Evolutionary conservation across 805 yeast genomes (phyloP).

Genomic region (Cyberlindnera subsufficiens): DNA sequence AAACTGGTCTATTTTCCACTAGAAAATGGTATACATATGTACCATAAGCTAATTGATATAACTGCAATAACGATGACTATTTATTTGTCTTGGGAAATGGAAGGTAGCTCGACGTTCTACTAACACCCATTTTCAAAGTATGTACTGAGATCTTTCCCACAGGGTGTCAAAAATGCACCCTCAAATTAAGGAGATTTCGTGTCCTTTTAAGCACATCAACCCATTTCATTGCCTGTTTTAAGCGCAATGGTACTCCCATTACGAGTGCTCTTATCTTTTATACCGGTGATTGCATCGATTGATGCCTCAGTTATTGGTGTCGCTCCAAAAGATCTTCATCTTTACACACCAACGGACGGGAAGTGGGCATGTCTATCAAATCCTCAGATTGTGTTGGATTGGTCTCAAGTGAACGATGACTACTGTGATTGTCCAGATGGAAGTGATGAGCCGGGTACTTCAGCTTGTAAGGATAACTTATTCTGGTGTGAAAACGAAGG

Average conservation of each 20-base stretch:
- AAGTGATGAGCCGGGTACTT: slow-evolving; percentile 93
- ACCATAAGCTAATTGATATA: too few relatives aligned
- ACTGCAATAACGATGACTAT: too few relatives aligned
- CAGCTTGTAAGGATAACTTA: slow-evolving; percentile 54
- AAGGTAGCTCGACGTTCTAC: too few relatives aligned
- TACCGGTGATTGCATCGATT: background rate
- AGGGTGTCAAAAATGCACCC: too few relatives aligned
- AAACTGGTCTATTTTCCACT: too few relatives aligned
- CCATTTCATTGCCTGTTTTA: background rate
- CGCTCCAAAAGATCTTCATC: slow-evolving; percentile 24
- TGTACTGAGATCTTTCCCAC: too few relatives aligned
- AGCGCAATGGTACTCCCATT: background rate
- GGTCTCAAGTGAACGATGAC: slow-evolving; percentile 73
- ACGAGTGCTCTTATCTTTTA: background rate
- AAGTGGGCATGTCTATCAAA: slow-evolving; percentile 67
- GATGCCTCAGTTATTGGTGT: slow-evolving; percentile 12
- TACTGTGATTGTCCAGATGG: slow-evolving; percentile 98
- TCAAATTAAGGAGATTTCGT: too few relatives aligned
- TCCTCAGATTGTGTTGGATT: slow-evolving; percentile 57
- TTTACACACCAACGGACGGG: slow-evolving; percentile 50
- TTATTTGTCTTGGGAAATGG: too few relatives aligned
- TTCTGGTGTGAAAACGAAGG: slow-evolving; percentile 82
- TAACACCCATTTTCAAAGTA: too few relatives aligned
- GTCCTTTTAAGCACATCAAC: background rate
- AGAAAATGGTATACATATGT: too few relatives aligned